A percentile compares a stretch with the other conserved stretches of the same genome.
These are phyloP conservation scores for Papiliotrema laurentii DNA, from an alignment of 1,284 basidiomycete species.

Conservation along the genomic window DNA sequence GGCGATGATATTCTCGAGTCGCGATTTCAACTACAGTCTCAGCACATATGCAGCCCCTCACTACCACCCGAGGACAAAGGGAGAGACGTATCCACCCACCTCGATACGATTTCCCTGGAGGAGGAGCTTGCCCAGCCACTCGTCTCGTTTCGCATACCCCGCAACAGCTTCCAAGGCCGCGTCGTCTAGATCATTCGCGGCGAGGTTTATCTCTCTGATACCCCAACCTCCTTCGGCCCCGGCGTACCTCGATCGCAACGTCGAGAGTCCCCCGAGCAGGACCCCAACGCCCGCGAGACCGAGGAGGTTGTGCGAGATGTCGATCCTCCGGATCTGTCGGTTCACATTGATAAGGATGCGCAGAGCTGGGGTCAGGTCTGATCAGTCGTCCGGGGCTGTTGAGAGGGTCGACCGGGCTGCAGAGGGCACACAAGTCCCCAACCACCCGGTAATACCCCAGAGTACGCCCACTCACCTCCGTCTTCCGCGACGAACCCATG, in stretches of 20 bases:
- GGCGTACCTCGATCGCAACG: constrained; percentile 21
- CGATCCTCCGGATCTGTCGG: constrained; percentile 30
- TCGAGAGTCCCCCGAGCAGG: constrained; percentile 33
- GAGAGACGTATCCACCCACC: constrained; percentile 15
- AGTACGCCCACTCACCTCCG: constrained; percentile 44
- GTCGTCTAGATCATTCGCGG: constrained; percentile 26
- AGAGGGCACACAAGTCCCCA: neutral
- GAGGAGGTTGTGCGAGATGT: constrained; percentile 40
- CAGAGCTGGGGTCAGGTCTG: constrained; percentile 22
- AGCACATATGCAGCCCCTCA: no score
- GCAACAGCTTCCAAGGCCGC: constrained; percentile 22
- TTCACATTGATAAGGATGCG: constrained; percentile 31
- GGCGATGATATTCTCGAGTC: constrained; percentile 21
- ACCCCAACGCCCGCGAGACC: constrained; percentile 27
- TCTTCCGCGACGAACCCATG: constrained; percentile 38
- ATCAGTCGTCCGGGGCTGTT: no score
- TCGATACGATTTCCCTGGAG: constrained; percentile 34
- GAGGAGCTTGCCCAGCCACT: constrained; percentile 21
- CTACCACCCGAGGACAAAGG: no score
- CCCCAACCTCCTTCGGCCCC: constrained; percentile 30
- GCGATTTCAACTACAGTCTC: constrained; percentile 16
- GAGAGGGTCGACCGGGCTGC: neutral
- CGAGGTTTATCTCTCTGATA: constrained; percentile 36
- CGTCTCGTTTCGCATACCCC: constrained; percentile 37
- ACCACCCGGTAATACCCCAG: no score